Base-by-base conservation (phyloP, 257 asterid genomes). In the Nicotiana tabacum region DNA sequence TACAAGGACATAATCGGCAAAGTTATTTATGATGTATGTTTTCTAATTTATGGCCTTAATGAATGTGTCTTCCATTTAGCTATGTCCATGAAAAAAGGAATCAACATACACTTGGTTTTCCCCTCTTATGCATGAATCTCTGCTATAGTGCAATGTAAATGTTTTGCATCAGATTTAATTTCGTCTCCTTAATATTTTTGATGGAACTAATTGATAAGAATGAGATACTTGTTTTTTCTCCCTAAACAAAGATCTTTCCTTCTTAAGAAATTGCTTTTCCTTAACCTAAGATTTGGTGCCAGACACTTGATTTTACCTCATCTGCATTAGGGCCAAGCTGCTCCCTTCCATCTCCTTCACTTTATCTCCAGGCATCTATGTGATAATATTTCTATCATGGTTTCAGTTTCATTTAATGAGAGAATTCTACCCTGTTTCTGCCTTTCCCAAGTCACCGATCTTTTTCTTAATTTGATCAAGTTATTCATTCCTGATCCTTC, bases 11-110 rank as follows among this genome's bases (percentile, higher is more conserved):
- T 93, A 64, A 87, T 94, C 82, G 98, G 98, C 55, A 93, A 93
- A 91, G 98, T 96, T 82, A 90, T 96, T 81, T 92, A 93, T 67
- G 99, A 96, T 90, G 99, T 96, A 93, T 77, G 96, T 77, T 84
- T 81, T 30, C 32, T 29, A 32, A 29, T 9, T 82, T 53, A 30
- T 17, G 33, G 24, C 67, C 77, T 66, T 56, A 30, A 81, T 33
- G 9, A 6, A 37, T 46, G 51, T 18, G 13, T 66, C 11, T 66
- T 58, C 39, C 18, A 17, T 3, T 16, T 81, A 16, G 32, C 35
- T 65, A 48, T 48, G 11, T 81, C n/a, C 64, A 62, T 37, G 17
- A 65, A 13, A 11, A 35, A 53, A 43, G 29, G 3, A 72, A 6
- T 72, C 37, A 11, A 35, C 51, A 0, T 6, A 48, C 24, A 24